Base-by-base conservation (phyloP, 2,329 filamentous ascomycete genomes). In the Aspergillus clavatus region DNA sequence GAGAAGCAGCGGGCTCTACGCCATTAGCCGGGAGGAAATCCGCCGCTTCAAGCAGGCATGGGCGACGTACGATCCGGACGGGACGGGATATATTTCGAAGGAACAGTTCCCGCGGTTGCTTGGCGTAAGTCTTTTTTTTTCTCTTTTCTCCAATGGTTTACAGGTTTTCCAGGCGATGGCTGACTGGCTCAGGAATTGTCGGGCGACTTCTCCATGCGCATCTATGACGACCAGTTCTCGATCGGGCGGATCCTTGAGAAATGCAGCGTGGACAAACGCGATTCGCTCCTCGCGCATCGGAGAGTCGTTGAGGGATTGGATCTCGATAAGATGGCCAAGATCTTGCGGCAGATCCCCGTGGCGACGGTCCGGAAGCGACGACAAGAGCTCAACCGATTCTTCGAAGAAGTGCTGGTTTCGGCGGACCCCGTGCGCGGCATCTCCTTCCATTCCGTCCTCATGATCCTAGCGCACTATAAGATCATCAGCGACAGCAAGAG, bases 401-500 rank as follows among this genome's bases (percentile, higher is more conserved):
- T 89, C 61, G 90, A 97, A 67, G 94, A 98, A 71, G 87, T 97
- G 16, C 81, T 97, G 67, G 89, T 96, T 5, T 91, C 89, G 4
- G 89, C 90, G 4, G 90, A 98, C 65, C 86, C 85, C 1, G 88
- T 94, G 59, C 80, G 81, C 51, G 93, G 93, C 38, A 94, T 98
- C 48, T 85, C 87, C 0, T 98, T 98, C 66, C 93, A 89, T 3
- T 84, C 86, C 5, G 85, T 96, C 18, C 76, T 98, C 41, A 93
- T 98, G 86, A 94, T 95, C 49, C 76, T 98, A 46, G 91, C 94
- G 26, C 93, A 98, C 68, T 95, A 98, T 76, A 98, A 97, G 61
- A 89, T 98, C 61, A 98, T 98, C 65, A 95, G 85, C 56, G 93
- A 98, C 68, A 96, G 86, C 73, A 96, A 96, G 76, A 95, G 89